Conservation (phyloP, 352 stramenopile genomes). For the Pythium sp. region DNA sequence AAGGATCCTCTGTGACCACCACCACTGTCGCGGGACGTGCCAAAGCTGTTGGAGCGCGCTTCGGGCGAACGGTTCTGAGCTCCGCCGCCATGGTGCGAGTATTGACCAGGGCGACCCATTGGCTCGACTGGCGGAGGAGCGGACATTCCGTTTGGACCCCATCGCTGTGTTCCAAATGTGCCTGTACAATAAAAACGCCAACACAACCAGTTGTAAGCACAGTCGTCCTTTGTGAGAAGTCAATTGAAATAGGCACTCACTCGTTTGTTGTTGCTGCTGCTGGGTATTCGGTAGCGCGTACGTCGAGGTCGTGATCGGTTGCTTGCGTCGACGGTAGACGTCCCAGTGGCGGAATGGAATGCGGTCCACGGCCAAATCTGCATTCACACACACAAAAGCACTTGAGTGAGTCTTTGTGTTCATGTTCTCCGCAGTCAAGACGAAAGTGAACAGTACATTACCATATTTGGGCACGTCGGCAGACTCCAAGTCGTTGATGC, state of each 20-base stretch:
- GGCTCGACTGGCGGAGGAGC: constrained; percentile 23
- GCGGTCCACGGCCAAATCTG: constrained; percentile 76
- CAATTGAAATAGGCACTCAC: neutral
- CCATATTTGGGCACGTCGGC: constrained; percentile 83
- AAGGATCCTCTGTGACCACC: constrained; percentile 1
- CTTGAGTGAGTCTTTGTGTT: neutral
- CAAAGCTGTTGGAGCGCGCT: constrained; percentile 17
- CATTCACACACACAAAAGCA: neutral
- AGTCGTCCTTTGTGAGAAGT: neutral
- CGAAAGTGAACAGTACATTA: constrained; percentile 17
- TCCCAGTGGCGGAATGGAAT: constrained; percentile 83
- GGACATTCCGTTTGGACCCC: constrained; percentile 54
- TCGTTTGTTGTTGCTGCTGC: constrained; percentile 8
- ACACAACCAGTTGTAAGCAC: neutral
- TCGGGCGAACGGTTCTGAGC: constrained; percentile 8
- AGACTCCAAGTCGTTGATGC: constrained; percentile 81
- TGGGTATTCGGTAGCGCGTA: constrained; percentile 40
- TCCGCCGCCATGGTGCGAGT: neutral
- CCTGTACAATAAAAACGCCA: constrained; percentile 19
- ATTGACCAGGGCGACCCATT: constrained; percentile 14
- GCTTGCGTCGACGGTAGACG: constrained; percentile 74
- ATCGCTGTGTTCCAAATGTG: constrained; percentile 63
- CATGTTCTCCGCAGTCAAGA: neutral
- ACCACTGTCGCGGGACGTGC: constrained; percentile 10
- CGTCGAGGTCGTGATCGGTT: constrained; percentile 30